Base-by-base conservation (phyloP, 768 basidiomycete species). In the Omphalotus guepiniiformis region DNA sequence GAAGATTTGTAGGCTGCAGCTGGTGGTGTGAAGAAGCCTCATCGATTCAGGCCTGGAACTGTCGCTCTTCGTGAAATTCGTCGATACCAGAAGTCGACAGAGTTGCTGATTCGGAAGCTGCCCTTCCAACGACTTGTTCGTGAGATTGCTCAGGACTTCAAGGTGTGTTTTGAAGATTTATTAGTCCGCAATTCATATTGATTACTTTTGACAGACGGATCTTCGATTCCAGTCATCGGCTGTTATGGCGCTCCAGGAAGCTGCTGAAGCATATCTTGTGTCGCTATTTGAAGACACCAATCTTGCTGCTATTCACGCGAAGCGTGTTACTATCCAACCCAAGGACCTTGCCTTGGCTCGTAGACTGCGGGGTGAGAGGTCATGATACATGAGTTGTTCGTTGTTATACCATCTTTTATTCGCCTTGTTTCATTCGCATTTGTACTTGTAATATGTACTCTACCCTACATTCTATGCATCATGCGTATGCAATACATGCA, bases 21-120 rank as follows among this genome's bases (percentile, higher is more conserved):
- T 53, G 89, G 89, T 73, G 89, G 90, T 77, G 89, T 92, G 53
- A 92, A 92, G 85, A 93, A 92, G 78, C 89, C 88, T 53, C 89
- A 91, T 75, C 79, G 88, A 52, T 89, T 88, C 78, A 72, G 82
- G 58, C 82, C 82, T 38, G 80, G 90, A 70, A 91, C 89, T 27
- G 91, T 92, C 56, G 89, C 90, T 55, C 85, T 93, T 55, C 87
- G 88, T 71, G 90, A 92, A 72, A 91, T 92, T 61, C 70, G 87
- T 66, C 79, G 87, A 37, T 90, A 91, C 77, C 89, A 92, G 71
- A 88, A 87, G 72, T 88, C 85, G 52, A 90, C 88, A 44, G 87
- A 92, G 71, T 74, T 90, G 50, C 75, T 92, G 45, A 90, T 92
- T 62, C 79, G 88, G 61, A 92, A 90, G 70, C 79, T 91, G 47